phyloP scores from a whole-genome alignment of 306 rosid genomes.

The Vicia sativa region DNA sequence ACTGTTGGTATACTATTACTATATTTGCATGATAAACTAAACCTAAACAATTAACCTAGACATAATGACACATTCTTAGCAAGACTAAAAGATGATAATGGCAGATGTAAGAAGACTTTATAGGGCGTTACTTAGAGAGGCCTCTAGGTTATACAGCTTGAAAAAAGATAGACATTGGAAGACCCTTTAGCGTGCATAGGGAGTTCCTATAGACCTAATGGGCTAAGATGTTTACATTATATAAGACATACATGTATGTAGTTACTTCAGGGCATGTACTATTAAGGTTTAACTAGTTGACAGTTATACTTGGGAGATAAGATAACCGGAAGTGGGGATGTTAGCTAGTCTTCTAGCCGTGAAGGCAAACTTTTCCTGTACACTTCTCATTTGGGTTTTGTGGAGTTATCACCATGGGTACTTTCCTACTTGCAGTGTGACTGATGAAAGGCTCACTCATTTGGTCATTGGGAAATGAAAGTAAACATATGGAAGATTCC shows the following conservation, averaged over 20 bases:
- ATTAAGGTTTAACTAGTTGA: not conserved
- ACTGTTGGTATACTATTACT: not conserved
- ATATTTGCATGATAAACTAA: not conserved
- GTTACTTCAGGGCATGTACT: not conserved
- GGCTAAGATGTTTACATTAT: not conserved
- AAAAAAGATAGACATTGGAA: not conserved
- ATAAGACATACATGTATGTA: not conserved
- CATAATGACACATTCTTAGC: not conserved
- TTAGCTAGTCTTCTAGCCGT: not conserved
- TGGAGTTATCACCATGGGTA: not conserved
- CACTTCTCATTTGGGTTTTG: not conserved
- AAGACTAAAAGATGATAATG: not conserved
- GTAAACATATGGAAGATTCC: not conserved
- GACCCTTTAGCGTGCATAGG: slow-evolving; percentile 4
- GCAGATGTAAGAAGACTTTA: not conserved
- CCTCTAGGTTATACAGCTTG: not conserved
- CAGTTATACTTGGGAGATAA: not conserved
- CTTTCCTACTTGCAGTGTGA: not conserved
- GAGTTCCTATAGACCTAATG: not conserved
- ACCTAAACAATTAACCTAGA: not conserved
- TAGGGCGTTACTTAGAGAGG: not conserved
- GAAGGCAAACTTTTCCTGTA: not conserved
- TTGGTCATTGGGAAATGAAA: not conserved
- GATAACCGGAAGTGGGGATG: not conserved
- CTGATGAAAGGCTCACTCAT: not conserved